Base-by-base conservation (phyloP, 1,284 basidiomycete genomes). In the Baeospora myosura region DNA sequence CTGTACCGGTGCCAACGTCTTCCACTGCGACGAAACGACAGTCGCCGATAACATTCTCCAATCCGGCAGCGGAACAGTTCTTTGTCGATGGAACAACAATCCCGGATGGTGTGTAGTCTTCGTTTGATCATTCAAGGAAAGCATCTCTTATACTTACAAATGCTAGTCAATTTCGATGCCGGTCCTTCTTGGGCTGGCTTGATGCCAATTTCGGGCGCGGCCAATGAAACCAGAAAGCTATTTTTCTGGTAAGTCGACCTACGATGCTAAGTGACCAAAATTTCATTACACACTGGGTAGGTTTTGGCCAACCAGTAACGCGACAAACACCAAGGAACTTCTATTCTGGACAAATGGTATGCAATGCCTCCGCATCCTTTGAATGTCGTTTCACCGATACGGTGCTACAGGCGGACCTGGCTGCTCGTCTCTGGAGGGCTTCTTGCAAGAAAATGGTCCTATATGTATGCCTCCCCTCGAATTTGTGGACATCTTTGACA, bases 351-450 rank as follows among this genome's bases (percentile, higher is more conserved):
- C 66, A 2, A 68, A 68, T 45, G 68, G 66, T 53, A 62, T 52
- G 56, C 8, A 60, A 29, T 31, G 18, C 61, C 32, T 56, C 56
- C 58, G 40, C 30, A 45, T 40, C 23, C 32, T 37, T n/a, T 47
- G 18, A 40, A 35, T 41, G n/a, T 44, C 26, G 5, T 14, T 17
- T 14, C 33, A n/a, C 16, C 46, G 7, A 44, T n/a, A 20, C 11
- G 10, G 12, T 3, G 16, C 14, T 21, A 34, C 25, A 70, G 74
- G 74, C 44, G 62, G 66, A 8, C 71, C 69, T 12, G 68, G 68
- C 2, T 89, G 86, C 53, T 83, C 78, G n/a, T 81, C 79, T 6
- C 64, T 89, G 6, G 77, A 85, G 57, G 88, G 86, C 2, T 68
- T 82, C 32, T 61, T 87, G 24, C 80, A 88, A 58, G 88, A 89